Evolutionary conservation across 2,329 filamentous ascomycete species (phyloP), one percentile per base, ranked within the genome.

Genomic region (Cordyceps javanica): DNA sequence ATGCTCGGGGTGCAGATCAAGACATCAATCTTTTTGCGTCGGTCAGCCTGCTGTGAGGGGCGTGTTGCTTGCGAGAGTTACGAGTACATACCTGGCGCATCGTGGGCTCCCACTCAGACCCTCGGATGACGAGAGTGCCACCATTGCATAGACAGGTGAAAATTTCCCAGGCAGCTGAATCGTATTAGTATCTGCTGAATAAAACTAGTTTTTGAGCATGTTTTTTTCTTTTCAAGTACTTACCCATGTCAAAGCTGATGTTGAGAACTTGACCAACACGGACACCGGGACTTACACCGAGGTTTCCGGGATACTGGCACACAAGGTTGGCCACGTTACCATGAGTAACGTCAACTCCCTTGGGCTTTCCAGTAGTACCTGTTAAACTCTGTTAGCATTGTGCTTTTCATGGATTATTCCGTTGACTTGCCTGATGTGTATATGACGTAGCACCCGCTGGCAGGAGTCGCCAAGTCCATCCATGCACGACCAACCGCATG

Each of bases 241-340:
- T 72, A 82, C 81, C 79, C 81, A 85, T 84, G 61, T 85, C 82
- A 60, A 85, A 85, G 44, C 78, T 79, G 45, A 85, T 77, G 60
- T 80, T 83, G 41, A 85, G 70, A 7, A 83, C 71, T 57, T 82
- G 80, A 3, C 77, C 80, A 8, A 85, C 81, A 13, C 75, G 75
- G 11, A 73, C 77, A 13, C 81, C 81, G 2, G 72, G 67, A 11
- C 63, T 68, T 52, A 85, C 78, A 3, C 75, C 77, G 16, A 85
- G 65, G 58, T 75, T 76, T 6, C 77, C 80, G 0, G 82, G 81
- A 23, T 74, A 72, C 26, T 77, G 66, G 57, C 77, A 75, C 5
- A 83, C 68, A 11, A 82, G 69, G 65, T 84, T 84, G 16, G 77
- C 74, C 19, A 83, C 78, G 61, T 82, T 81, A 36, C 67, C 67